Base-by-base conservation (phyloP, 257 asterid species). In the Paulownia fortunei region DNA sequence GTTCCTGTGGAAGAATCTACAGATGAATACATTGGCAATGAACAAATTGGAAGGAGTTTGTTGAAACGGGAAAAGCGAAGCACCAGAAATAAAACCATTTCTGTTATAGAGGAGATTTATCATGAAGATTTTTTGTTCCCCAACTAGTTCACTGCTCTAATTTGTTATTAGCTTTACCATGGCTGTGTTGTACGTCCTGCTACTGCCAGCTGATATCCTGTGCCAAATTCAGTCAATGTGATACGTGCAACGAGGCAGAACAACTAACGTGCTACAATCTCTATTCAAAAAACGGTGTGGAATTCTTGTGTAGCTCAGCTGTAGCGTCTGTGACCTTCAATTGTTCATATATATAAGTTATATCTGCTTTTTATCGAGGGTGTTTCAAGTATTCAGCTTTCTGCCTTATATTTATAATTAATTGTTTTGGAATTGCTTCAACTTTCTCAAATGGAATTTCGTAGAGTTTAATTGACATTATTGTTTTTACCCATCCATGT, bases 101-200 rank as follows among this genome's bases (percentile, higher is more conserved):
- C 86, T 18, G 39, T 65, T 69, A 47, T 37, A 11, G 92, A 89
- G 51, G 89, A 81, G 76, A 76, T 19, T 52, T 88, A 84, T 78
- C 90, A 54, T 65, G 87, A 79, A 27, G 70, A 83, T 21, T 61
- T 87, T 78, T 84, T 86, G 77, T 78, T 51, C 47, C 51, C 69
- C 66, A 24, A 67, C 67, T 49, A 62, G 73, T 64, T 75, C 15
- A 49, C 46, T 49, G 42, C 61, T 21, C 58, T 51, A 16, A n/a
- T n/a, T 51, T 71, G 6, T 16, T 71, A 36, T 19, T 9, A 30
- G 51, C 15, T 18, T 27, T 26, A 6, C 62, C 32, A 64, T 26
- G 67, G 23, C 5, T 16, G 62, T 18, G 77, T 41, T 60, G 21
- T 47, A 52, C n/a, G 16, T 9, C 8, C 46, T 62, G n/a, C 69